These are phyloP conservation scores for Trichoderma polysporum DNA, from an alignment of 2,329 filamentous ascomycete species.

Conservation along the genomic window DNA sequence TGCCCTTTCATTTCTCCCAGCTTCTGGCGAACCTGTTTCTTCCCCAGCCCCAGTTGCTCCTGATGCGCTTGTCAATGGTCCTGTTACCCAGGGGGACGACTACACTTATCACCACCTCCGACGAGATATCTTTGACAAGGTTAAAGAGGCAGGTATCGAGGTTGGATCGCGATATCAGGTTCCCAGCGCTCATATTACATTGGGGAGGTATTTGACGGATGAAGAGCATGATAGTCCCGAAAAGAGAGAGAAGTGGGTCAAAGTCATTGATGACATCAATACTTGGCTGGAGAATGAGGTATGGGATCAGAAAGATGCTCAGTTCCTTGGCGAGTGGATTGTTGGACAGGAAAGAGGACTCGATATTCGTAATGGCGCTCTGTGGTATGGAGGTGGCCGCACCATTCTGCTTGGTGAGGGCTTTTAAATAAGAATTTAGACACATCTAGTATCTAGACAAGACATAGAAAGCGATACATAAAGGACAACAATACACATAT, in stretches of 20 bases:
- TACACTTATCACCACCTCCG: conserved; percentile 93
- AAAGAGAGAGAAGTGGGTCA: conserved; percentile 64
- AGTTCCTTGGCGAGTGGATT: conserved; percentile 69
- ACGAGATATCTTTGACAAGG: conserved; percentile 68
- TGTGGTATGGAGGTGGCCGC: conserved; percentile 88
- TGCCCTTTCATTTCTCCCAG: conserved; percentile 83
- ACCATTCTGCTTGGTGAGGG: conserved; percentile 64
- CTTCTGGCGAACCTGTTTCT: conserved; percentile 56
- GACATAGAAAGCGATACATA: background rate
- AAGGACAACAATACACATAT: background rate
- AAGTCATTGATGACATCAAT: conserved; percentile 74
- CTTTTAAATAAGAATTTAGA: conserved; percentile 43
- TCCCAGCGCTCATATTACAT: conserved; percentile 84
- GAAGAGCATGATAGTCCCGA: conserved; percentile 60
- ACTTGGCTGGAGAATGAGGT: conserved; percentile 67
- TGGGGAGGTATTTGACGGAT: conserved; percentile 74
- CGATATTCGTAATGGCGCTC: conserved; percentile 68
- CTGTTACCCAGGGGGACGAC: conserved; percentile 52
- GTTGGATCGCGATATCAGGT: conserved; percentile 82
- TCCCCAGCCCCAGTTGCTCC: conserved; percentile 42
- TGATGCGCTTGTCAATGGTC: conserved; percentile 29
- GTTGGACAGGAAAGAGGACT: conserved; percentile 84
- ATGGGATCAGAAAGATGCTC: conserved; percentile 57
- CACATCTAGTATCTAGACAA: background rate
- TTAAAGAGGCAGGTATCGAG: conserved; percentile 61